phyloP scores from a whole-genome alignment of 129 eudicot species.

The Flaveria sonorensis region DNA sequence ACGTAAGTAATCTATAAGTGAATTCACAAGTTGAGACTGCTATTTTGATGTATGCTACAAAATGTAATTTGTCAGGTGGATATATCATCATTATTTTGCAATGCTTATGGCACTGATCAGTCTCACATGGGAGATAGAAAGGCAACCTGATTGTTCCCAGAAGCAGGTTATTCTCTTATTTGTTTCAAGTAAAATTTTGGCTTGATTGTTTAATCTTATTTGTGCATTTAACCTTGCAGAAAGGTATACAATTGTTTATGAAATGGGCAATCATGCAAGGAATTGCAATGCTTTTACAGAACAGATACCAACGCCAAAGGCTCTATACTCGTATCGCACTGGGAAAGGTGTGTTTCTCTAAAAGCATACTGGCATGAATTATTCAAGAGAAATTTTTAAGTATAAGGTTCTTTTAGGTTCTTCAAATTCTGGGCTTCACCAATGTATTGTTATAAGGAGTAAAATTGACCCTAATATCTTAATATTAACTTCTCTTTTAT shows the following conservation, averaged over 20 bases:
- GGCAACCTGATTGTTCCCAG: slow-evolving; percentile 77
- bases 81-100: slow-evolving; percentile 91
- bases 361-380: background rate
- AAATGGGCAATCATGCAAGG: slow-evolving; percentile 99
- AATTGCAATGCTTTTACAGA: slow-evolving; percentile 90
- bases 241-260: slow-evolving; percentile 73
- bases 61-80: slow-evolving; percentile 67
- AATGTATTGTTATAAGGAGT: background rate
- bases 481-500: slow-evolving; percentile 17
- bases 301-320: slow-evolving; percentile 89
- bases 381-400: background rate
- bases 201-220: background rate
- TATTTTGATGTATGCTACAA: background rate
- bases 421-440: background rate
- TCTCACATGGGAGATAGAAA: slow-evolving; percentile 97
- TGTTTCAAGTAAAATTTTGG: background rate
- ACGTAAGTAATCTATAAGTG: too few species aligned
- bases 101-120: slow-evolving; percentile 96
- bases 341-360: slow-evolving; percentile 56
- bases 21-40: background rate
- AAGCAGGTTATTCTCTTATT: slow-evolving; percentile 56
- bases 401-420: background rate
- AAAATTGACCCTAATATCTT: background rate
- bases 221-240: slow-evolving; percentile 49
- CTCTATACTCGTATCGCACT: slow-evolving; percentile 92